phyloP scores from a whole-genome alignment of 257 asterid species.

The Solanum chmielewskii region DNA sequence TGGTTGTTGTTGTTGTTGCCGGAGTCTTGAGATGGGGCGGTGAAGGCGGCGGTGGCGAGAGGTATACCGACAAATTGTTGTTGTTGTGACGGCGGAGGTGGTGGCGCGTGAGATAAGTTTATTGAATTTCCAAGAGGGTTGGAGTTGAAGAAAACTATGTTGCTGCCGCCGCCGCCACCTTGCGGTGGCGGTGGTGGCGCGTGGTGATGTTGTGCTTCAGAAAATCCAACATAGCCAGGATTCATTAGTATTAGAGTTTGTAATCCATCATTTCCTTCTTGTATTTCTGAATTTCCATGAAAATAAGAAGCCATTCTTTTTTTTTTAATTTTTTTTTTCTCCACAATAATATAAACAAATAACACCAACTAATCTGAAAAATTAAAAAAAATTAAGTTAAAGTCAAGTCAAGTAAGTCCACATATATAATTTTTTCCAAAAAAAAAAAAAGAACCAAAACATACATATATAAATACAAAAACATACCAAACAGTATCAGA shows the following conservation, averaged over 20 bases:
- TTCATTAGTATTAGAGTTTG: conserved; percentile 92
- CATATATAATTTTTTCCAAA: not conserved
- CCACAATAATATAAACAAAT: conserved; percentile 1
- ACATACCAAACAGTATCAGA: not conserved
- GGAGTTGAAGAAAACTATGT: conserved; percentile 63
- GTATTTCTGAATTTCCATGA: conserved; percentile 77
- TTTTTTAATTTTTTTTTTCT: not conserved
- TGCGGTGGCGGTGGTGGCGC: conserved; percentile 10
- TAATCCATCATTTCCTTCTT: conserved; percentile 61
- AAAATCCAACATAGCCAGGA: conserved; percentile 71
- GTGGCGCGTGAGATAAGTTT: conserved; percentile 47
- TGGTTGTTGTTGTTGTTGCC: not conserved
- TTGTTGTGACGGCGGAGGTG: conserved; percentile 19
- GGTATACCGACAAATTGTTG: conserved; percentile 78
- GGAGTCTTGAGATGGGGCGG: conserved; percentile 13
- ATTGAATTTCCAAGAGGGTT: conserved; percentile 18
- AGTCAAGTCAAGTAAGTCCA: not conserved
- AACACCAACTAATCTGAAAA: conserved; percentile 9
- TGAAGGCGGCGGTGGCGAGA: conserved; percentile 5
- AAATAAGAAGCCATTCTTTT: conserved; percentile 66
- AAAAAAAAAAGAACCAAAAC: not conserved
- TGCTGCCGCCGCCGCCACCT: conserved; percentile 26
- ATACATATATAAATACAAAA: not conserved
- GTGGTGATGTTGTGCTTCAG: conserved; percentile 53
- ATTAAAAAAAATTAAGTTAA: not conserved